A percentile compares a stretch with the other conserved stretches of the same genome.
Conservation (phyloP, 2,329 filamentous ascomycete genomes). For the Venturia nashicola region DNA sequence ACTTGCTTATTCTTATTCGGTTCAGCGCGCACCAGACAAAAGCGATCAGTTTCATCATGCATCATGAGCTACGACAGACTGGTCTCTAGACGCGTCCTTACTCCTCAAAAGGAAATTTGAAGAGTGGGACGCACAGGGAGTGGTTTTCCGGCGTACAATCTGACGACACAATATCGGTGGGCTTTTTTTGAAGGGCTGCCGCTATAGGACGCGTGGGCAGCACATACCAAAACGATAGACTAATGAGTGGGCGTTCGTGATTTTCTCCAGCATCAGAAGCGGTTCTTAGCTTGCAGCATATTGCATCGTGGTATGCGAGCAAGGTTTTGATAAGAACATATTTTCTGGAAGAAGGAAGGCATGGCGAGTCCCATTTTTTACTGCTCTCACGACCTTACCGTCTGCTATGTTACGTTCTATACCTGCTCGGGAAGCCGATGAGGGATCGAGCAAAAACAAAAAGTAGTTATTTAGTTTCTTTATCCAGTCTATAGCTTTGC, state of each 20-base stretch:
- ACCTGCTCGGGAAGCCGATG: neutral
- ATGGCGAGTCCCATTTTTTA: neutral
- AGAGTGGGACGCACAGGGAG: neutral
- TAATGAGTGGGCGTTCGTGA: slow-evolving; percentile 4
- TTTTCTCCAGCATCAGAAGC: neutral
- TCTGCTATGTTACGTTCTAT: neutral
- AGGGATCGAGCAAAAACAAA: slow-evolving; percentile 1
- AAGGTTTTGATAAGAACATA: neutral
- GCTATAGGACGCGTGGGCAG: neutral
- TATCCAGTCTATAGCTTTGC: neutral
- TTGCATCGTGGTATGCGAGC: neutral
- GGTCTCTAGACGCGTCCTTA: neutral
- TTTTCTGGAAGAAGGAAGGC: neutral
- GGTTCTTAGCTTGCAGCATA: neutral
- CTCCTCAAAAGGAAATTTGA: neutral
- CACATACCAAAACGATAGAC: neutral
- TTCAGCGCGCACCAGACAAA: slow-evolving; percentile 2
- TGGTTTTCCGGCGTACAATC: neutral
- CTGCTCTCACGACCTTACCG: neutral
- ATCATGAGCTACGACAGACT: slow-evolving; percentile 1
- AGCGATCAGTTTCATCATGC: neutral
- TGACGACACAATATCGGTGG: neutral
- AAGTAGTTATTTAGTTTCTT: slow-evolving; percentile 1
- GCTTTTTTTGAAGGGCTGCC: neutral
- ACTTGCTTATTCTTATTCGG: slow-evolving; percentile 2